phyloP scores from a whole-genome alignment of 106 monocot genomes.

The Apostasia shenzhenica region DNA sequence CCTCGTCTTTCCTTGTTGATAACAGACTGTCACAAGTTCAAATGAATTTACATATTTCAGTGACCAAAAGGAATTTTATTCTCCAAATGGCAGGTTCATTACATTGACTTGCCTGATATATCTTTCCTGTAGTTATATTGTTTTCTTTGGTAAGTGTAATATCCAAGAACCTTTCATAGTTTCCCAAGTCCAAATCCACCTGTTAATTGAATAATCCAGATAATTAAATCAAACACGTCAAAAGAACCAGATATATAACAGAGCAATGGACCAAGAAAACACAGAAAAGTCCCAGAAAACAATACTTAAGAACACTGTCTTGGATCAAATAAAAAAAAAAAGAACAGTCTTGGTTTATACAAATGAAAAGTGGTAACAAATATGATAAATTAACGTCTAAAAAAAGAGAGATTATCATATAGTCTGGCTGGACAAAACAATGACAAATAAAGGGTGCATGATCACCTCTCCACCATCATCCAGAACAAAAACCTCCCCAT shows the following conservation, averaged over 20 bases:
- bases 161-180: conserved; percentile 63
- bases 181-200: conserved; percentile 64
- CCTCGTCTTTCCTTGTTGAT: conserved; percentile 79
- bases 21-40: conserved; percentile 53
- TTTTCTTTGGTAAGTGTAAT: conserved; percentile 51
- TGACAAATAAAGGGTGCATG: not conserved
- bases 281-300: too few relatives aligned
- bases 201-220: conserved; percentile 10
- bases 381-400: too few relatives aligned
- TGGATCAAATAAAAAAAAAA: too few relatives aligned
- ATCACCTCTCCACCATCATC: conserved; percentile 64
- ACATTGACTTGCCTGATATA: conserved; percentile 24
- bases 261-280: not conserved
- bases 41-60: conserved; percentile 1
- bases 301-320: not conserved
- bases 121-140: conserved; percentile 66
- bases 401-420: too few relatives aligned
- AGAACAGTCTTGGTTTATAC: too few relatives aligned
- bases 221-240: too few relatives aligned
- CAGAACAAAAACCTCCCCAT: conserved; percentile 67
- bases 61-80: not conserved
- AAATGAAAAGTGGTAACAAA: too few relatives aligned
- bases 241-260: not conserved
- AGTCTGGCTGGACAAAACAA: too few relatives aligned
- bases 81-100: not conserved